Percentiles rank a stretch among this genome's conserved stretches.
phyloP scores from a whole-genome alignment of 495 filamentous ascomycete species.

The Mycothermus thermophilus region DNA sequence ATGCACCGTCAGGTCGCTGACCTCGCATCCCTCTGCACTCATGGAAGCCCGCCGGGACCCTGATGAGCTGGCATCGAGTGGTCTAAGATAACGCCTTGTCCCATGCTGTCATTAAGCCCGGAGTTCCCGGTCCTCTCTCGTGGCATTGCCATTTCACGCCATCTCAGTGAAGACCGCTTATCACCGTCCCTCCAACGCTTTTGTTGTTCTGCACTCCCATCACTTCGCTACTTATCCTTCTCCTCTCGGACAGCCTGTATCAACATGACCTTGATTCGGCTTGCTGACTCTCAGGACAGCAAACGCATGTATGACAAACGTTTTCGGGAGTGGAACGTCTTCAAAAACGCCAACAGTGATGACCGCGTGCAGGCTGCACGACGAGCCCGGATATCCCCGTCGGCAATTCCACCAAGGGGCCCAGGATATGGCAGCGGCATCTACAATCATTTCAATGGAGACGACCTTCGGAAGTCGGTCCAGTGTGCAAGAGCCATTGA shows the following conservation, averaged over 20 bases:
- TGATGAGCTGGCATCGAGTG: too few species aligned
- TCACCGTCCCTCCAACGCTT: too few species aligned
- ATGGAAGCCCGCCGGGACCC: too few species aligned
- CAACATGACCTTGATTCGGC: constrained; percentile 15
- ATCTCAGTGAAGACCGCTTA: too few species aligned
- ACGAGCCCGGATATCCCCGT: constrained; percentile 3
- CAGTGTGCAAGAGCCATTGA: constrained; percentile 11
- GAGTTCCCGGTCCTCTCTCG: too few species aligned
- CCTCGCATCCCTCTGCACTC: too few species aligned
- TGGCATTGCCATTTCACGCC: too few species aligned
- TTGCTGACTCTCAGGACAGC: constrained; percentile 16
- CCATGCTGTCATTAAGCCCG: too few species aligned
- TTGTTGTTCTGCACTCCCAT: too few species aligned
- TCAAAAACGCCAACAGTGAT: constrained; percentile 22
- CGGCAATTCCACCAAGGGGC: constrained; percentile 1
- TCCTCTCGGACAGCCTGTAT: too few species aligned
- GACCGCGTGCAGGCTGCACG: constrained; percentile 10
- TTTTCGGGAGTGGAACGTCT: constrained; percentile 23
- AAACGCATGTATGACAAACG: constrained; percentile 26
- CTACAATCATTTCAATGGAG: constrained; percentile 12
- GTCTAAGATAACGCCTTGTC: too few species aligned
- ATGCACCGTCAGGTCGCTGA: too few species aligned
- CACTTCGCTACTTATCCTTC: neutral
- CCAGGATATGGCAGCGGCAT: constrained; percentile 1
- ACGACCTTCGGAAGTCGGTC: constrained; percentile 13